phyloP scores from a whole-genome alignment of 176 grass and related monocot genomes.

The Dactylis glomerata region DNA sequence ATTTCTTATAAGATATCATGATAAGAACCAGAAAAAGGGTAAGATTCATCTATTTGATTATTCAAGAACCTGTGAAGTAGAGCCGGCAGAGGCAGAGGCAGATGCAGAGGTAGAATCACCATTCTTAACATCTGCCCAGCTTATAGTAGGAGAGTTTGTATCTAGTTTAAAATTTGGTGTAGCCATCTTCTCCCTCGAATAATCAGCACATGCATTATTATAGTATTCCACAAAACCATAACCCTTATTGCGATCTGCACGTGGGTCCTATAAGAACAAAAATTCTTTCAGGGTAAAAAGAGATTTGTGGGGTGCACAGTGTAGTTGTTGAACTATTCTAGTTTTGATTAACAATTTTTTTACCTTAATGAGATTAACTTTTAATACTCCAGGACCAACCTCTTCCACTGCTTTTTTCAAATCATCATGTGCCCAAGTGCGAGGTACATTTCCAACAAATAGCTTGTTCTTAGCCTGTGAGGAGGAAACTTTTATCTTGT shows the following conservation, averaged over 20 bases:
- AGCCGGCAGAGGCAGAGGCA: slow-evolving; percentile 41
- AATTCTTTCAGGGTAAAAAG: slow-evolving; percentile 18
- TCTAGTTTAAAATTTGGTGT: slow-evolving; percentile 76
- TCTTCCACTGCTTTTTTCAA: slow-evolving; percentile 61
- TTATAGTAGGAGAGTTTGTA: slow-evolving; percentile 72
- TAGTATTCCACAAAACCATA: slow-evolving; percentile 92
- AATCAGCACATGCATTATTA: slow-evolving; percentile 90
- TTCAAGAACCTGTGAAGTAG: slow-evolving; percentile 60
- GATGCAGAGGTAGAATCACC: slow-evolving; percentile 53
- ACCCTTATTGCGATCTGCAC: slow-evolving; percentile 55
- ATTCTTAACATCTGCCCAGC: slow-evolving; percentile 83
- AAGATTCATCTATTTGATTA: neutral
- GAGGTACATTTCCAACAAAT: slow-evolving; percentile 90
- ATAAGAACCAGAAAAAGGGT: neutral
- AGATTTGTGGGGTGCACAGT: neutral
- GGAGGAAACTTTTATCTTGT: slow-evolving; percentile 63
- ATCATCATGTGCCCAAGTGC: slow-evolving; percentile 64
- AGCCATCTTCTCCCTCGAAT: slow-evolving; percentile 82
- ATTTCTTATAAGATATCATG: slow-evolving; percentile 17
- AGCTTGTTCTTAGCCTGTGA: slow-evolving; percentile 84
- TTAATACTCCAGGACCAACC: slow-evolving; percentile 83
- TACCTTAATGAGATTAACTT: slow-evolving; percentile 82
- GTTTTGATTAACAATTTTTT: neutral
- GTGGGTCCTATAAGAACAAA: slow-evolving; percentile 44
- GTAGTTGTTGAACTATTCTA: slow-evolving; percentile 14